These are phyloP conservation scores for Eimeria praecox DNA, from an alignment of 169 alveolate genomes.

Conservation along the genomic window DNA sequence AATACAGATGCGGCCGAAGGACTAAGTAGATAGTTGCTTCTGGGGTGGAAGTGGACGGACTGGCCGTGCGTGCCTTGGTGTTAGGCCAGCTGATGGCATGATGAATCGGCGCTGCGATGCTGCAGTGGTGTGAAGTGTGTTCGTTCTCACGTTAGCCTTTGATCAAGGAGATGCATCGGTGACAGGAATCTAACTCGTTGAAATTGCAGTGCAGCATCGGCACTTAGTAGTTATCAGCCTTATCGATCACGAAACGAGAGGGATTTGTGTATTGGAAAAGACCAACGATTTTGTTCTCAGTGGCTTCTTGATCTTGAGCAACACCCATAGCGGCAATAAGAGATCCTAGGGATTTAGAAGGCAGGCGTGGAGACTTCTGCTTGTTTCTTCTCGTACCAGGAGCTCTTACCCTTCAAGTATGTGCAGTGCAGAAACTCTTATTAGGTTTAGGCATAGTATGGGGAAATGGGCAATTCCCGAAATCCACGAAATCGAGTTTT, in stretches of 20 bases:
- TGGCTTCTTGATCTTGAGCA: not conserved
- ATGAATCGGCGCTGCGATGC: not conserved
- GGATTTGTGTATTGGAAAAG: not conserved
- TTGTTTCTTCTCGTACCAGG: not conserved
- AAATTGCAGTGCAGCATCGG: not conserved
- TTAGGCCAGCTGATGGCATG: not conserved
- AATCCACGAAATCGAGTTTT: no score
- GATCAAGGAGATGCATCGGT: not conserved
- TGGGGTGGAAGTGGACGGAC: not conserved
- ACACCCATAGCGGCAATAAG: not conserved
- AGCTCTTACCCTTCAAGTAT: not conserved
- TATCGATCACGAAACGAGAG: conserved; percentile 18
- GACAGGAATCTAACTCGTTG: not conserved
- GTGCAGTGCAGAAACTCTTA: not conserved
- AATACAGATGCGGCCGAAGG: conserved; percentile 81
- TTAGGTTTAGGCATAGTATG: not conserved
- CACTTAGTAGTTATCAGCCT: not conserved
- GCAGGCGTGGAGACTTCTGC: not conserved
- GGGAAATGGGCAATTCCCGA: not conserved
- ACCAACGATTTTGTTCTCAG: not conserved
- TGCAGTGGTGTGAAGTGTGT: not conserved
- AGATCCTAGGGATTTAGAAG: not conserved
- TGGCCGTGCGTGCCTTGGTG: not conserved
- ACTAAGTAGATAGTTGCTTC: not conserved
- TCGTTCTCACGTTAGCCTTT: not conserved